phyloP scores from a whole-genome alignment of 257 asterid genomes.

The Nemophila menziesii region DNA sequence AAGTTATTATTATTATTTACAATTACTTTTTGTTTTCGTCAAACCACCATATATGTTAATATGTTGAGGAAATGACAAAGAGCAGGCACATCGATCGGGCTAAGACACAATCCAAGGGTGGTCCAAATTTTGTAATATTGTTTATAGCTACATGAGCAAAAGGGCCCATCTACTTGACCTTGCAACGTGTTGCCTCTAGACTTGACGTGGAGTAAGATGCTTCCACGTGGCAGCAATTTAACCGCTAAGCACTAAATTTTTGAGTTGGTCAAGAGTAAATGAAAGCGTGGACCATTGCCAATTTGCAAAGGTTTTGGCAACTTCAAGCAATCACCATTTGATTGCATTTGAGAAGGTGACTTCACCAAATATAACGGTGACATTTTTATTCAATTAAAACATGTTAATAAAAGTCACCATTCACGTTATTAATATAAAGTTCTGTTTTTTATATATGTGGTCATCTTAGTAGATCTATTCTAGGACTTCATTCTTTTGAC shows the following conservation, averaged over 20 bases:
- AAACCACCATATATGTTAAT: no score
- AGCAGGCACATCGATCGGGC: neutral
- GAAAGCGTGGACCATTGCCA: neutral
- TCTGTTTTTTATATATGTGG: no score
- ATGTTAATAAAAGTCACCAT: no score
- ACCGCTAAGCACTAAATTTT: neutral
- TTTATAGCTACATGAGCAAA: neutral
- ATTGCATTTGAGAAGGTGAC: neutral
- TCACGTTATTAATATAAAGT: no score
- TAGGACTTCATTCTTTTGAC: no score
- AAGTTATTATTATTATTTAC: no score
- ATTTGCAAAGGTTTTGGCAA: neutral
- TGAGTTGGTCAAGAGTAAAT: neutral
- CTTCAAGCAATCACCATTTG: neutral
- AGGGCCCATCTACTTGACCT: neutral
- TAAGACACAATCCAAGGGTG: neutral
- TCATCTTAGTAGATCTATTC: no score
- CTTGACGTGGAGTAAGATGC: neutral
- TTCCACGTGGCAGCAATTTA: neutral
- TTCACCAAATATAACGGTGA: neutral
- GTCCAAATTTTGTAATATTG: neutral
- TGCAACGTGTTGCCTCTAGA: neutral
- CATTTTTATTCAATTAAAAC: neutral
- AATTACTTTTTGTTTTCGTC: no score
- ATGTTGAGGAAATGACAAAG: neutral